Percentiles rank a stretch among this genome's conserved stretches.
Conservation (phyloP, 2,329 filamentous ascomycete species). For the Pleurostoma richardsiae region DNA sequence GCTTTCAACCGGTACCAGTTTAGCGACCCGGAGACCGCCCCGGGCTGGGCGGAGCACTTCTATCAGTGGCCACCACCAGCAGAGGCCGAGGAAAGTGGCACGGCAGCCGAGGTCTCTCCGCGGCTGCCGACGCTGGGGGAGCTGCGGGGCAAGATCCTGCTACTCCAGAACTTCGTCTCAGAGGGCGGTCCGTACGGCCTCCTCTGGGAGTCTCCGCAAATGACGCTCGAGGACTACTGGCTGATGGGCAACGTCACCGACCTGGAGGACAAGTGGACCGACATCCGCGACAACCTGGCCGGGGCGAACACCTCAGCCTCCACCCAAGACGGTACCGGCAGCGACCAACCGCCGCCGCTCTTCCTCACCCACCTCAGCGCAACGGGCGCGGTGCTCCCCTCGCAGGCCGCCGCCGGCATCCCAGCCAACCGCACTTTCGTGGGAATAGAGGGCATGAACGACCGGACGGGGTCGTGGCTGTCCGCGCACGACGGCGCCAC, state of each 20-base stretch:
- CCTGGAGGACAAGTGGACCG: slow-evolving; percentile 41
- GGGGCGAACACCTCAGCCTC: slow-evolving; percentile 21
- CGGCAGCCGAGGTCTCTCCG: slow-evolving; percentile 11
- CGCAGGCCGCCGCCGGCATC: slow-evolving; percentile 40
- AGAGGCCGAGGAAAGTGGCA: neutral
- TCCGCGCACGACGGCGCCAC: slow-evolving; percentile 19
- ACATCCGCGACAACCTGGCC: slow-evolving; percentile 33
- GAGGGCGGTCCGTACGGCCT: slow-evolving; percentile 30
- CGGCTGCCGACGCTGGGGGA: slow-evolving; percentile 36
- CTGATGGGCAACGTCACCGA: slow-evolving; percentile 34
- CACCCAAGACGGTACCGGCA: slow-evolving; percentile 18
- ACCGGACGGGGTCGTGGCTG: slow-evolving; percentile 40
- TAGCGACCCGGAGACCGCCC: slow-evolving; percentile 23
- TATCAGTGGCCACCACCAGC: slow-evolving; percentile 14
- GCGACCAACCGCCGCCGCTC: slow-evolving; percentile 20
- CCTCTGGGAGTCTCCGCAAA: slow-evolving; percentile 36
- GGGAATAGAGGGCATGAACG: slow-evolving; percentile 51
- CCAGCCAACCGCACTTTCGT: slow-evolving; percentile 31
- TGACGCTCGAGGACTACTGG: slow-evolving; percentile 42
- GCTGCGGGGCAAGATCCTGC: slow-evolving; percentile 38
- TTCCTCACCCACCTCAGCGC: slow-evolving; percentile 43
- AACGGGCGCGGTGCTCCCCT: slow-evolving; percentile 40
- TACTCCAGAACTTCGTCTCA: slow-evolving; percentile 41
- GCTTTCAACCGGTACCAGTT: slow-evolving; percentile 36
- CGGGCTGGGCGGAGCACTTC: slow-evolving; percentile 29